Evolutionary conservation across 768 basidiomycete genomes (phyloP), one percentile per base, ranked within the genome.

Genomic region (Mycena indigotica): DNA sequence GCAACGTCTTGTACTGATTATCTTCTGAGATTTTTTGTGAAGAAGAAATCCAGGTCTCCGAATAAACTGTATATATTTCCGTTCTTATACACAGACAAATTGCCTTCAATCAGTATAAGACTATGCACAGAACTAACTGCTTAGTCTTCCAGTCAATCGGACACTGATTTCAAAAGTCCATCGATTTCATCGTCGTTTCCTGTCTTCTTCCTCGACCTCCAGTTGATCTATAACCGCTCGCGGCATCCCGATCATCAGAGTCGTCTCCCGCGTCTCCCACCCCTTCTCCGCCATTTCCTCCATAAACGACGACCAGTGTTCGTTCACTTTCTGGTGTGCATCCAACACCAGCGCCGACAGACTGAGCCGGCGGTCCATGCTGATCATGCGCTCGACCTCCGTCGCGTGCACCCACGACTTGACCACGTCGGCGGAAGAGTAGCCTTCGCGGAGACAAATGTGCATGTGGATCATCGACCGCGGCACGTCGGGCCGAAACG

Each of bases 351-450:
- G 56, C 16, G 54, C 50, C 15, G 52, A 46, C 19, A 56, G 61
- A 25, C 52, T 46, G 2, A 51, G 41, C 6, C 55, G 61, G 21
- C 53, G 57, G 35, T 69, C 63, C 10, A 57, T 39, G 28, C 53
- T 39, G 4, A 66, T 29, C 49, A 65, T 58, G 16, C 65, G 65
- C 50, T 73, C 75, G 17, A 75, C 62, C 53, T 80, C 78, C 2
- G 66, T 67, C 1, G 77, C 80, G 50, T 77, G 75, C 8, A 74
- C 59, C 86, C 87, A 88, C 2, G 82, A 85, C 55, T 79, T 80
- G 35, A 86, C 73, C 57, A 83, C 80, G 65, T 86, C 84, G 15
- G 66, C 58, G 3, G 74, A 54, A 23, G 67, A 65, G 53, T 84
- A 79, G 5, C 78, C 78, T 26, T 82, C 79, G 58, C 80, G 85